Base-by-base conservation (phyloP, 108 stramenopile genomes). In the Parmales sp. region DNA sequence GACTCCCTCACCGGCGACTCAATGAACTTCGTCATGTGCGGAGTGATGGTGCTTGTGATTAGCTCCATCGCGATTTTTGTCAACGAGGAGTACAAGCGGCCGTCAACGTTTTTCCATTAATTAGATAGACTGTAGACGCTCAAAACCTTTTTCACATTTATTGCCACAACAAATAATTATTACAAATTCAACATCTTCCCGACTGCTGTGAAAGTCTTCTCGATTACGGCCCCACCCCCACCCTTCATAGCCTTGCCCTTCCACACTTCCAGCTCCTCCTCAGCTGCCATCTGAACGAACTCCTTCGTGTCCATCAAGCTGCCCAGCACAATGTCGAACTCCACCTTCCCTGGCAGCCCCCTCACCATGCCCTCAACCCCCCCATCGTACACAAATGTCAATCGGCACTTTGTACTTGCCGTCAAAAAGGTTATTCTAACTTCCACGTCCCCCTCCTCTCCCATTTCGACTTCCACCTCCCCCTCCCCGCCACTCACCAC, bases 161-260 rank as follows among this genome's bases (percentile, higher is more conserved):
- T 13, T 13, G 11, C n/a, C 41, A 43, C 8, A 16, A 43, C 41
- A 16, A 48, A 48, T 13, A 48, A 48, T 13, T 3, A 13, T 23
- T 11, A 23, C 23, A 48, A 23, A 18, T 13, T 43, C 23, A 23
- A n/a, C 19, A 48, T 23, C 23, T 3, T 13, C 16, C 23, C 23
- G 3, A 48, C 16, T 48, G 3, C 19, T 48, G 19, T 48, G 11
- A 23, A 48, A 28, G 29, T 60, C 3, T 34, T 28, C 9, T 60
- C 54, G 16, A 13, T 19, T 71, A 92, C 63, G 22, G 88, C 91
- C 16, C 79, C 84, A 8, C 75, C 74, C 28, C 51, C 69, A 11
- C 71, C 78, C 51, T 72, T 70, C 51, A 31, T 28, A 19, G 39
- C 38, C 39, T 69, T 60, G 13, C 48, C 70, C 34, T 70, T 36